phyloP scores from a whole-genome alignment of 2,329 filamentous ascomycete species.

The Monosporascus sp. region DNA sequence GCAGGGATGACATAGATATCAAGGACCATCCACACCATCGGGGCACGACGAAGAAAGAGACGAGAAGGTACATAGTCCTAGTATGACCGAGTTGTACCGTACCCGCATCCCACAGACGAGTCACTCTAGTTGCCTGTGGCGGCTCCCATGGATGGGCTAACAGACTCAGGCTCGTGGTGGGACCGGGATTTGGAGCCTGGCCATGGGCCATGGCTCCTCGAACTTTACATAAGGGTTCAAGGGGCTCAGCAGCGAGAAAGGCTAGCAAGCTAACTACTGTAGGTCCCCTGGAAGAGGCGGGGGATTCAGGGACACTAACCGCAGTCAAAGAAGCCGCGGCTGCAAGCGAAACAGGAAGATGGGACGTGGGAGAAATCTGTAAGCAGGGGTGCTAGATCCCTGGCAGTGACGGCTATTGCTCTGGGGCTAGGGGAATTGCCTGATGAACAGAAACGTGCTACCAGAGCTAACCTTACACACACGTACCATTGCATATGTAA shows the following conservation, averaged over 20 bases:
- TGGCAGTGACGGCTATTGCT: slow-evolving; percentile 29
- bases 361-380: slow-evolving; percentile 9
- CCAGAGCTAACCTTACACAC: slow-evolving; percentile 25
- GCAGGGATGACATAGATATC: slow-evolving; percentile 29
- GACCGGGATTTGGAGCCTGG: slow-evolving; percentile 17
- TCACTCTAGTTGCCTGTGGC: slow-evolving; percentile 21
- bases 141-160: slow-evolving; percentile 15
- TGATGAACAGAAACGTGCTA: slow-evolving; percentile 29
- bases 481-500: slow-evolving; percentile 25
- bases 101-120: slow-evolving; percentile 20
- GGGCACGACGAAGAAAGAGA: slow-evolving; percentile 17
- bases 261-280: slow-evolving; percentile 1
- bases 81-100: slow-evolving; percentile 12
- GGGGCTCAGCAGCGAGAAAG: slow-evolving; percentile 2
- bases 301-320: background rate
- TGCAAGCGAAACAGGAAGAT: slow-evolving; percentile 5
- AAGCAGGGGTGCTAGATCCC: slow-evolving; percentile 21
- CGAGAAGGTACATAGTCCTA: background rate
- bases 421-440: slow-evolving; percentile 38
- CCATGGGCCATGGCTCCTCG: background rate
- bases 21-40: slow-evolving; percentile 20
- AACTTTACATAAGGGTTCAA: slow-evolving; percentile 20
- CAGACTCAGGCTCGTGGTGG: slow-evolving; percentile 17
- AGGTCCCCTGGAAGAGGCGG: background rate
- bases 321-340: slow-evolving; percentile 3